Conservation (phyloP, 495 filamentous ascomycete species). For the Paragyromitra xinjiangensis region DNA sequence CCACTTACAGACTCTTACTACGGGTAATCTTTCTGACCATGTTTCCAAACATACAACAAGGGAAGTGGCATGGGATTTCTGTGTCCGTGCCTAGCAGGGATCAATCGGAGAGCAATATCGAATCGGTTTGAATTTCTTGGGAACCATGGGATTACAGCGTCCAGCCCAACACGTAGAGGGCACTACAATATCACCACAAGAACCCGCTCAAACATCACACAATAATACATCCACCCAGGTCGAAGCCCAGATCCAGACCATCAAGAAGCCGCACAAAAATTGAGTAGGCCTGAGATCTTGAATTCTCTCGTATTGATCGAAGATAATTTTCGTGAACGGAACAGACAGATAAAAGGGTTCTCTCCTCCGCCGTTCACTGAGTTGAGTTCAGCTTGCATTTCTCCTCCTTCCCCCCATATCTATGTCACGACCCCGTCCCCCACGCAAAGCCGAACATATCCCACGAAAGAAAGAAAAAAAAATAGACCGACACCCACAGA, state of each 20-base stretch:
- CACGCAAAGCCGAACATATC: conserved; percentile 40
- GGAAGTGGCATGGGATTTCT: background rate
- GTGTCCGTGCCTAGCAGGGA: background rate
- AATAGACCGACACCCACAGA: conserved; percentile 36
- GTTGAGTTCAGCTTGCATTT: conserved; percentile 34
- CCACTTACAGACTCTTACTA: too few relatives aligned
- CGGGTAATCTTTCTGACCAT: too few relatives aligned
- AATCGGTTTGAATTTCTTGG: background rate
- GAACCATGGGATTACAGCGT: background rate
- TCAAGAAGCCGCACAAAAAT: background rate
- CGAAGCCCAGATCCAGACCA: background rate
- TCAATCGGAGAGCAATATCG: background rate
- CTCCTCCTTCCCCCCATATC: conserved; percentile 15
- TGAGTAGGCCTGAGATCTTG: conserved; percentile 25
- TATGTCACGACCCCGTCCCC: conserved; percentile 21
- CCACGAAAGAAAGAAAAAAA: conserved; percentile 39
- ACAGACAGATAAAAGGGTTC: conserved; percentile 24
- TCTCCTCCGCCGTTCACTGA: conserved; percentile 1
- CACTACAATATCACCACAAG: background rate
- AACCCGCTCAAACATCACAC: background rate
- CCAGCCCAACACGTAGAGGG: background rate
- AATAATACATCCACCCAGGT: background rate
- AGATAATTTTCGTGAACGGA: conserved; percentile 34
- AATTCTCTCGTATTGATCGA: conserved; percentile 45
- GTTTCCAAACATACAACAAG: background rate